Conservation (phyloP, 1,139 yeast genomes). For the Tardiomyces blankii region DNA sequence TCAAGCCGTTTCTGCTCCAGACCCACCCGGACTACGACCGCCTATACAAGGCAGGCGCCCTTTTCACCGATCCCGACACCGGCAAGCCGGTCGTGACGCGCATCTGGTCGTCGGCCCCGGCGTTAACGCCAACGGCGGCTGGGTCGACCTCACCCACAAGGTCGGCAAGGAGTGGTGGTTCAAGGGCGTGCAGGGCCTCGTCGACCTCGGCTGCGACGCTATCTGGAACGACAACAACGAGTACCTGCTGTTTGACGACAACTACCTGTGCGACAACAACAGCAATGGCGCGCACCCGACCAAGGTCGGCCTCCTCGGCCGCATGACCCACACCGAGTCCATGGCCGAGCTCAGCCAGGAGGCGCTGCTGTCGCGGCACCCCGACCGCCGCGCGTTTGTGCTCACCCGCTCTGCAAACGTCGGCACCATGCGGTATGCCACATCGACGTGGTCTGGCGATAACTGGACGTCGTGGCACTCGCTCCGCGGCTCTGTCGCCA, state of each 20-base stretch:
- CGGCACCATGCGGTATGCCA: constrained; percentile 5
- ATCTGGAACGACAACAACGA: constrained; percentile 6
- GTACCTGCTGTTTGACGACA: constrained; percentile 2
- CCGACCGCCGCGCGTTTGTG: constrained; percentile 3
- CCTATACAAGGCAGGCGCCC: constrained; percentile 2
- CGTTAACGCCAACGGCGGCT: constrained; percentile 3
- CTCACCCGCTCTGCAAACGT: constrained; percentile 4
- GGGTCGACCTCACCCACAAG: constrained; percentile 4
- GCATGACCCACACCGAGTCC: constrained; percentile 2
- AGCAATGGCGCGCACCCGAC: neutral
- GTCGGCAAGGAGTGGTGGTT: constrained; percentile 4
- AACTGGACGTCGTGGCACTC: constrained; percentile 3
- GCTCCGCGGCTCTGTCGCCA: constrained; percentile 4
- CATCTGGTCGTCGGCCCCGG: constrained; percentile 3
- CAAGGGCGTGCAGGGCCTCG: constrained; percentile 1
- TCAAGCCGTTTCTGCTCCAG: constrained; percentile 3
- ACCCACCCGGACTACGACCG: constrained; percentile 3
- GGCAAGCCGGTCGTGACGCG: constrained; percentile 1
- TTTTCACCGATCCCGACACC: constrained; percentile 1
- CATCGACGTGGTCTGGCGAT: constrained; percentile 5
- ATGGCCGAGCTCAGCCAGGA: constrained; percentile 4
- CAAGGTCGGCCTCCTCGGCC: neutral
- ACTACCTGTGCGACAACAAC: neutral
- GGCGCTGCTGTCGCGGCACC: constrained; percentile 2
- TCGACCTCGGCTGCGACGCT: constrained; percentile 3